phyloP scores from a whole-genome alignment of 2,329 filamentous ascomycete species.

The Pseudocercospora crystallina region DNA sequence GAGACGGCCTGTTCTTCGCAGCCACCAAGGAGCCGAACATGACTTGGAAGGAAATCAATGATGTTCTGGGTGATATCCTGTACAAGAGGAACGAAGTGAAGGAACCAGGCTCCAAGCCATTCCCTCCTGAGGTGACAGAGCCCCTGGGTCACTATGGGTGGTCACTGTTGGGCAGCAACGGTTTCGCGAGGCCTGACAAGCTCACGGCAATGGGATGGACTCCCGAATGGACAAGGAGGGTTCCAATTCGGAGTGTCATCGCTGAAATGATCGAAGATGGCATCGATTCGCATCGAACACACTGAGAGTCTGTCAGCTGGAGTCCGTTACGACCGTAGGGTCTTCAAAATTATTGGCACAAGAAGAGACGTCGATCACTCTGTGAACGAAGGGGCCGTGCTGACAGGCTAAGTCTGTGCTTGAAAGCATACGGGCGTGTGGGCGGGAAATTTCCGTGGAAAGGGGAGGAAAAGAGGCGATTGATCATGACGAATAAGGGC shows the following conservation, averaged over 20 bases:
- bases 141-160: not conserved
- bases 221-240: not conserved
- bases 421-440: no score
- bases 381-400: no score
- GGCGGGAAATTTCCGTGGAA: no score
- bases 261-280: not conserved
- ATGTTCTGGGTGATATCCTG: not conserved
- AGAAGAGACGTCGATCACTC: no score
- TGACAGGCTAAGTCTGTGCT: no score
- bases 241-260: not conserved
- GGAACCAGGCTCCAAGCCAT: not conserved
- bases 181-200: not conserved
- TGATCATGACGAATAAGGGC: no score
- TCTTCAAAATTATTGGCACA: no score
- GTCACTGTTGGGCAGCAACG: constrained; percentile 1
- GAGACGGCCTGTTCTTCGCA: constrained; percentile 1
- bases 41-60: not conserved
- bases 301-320: no score
- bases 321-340: no score
- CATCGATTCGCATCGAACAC: not conserved
- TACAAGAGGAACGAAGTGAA: not conserved
- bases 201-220: not conserved
- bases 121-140: not conserved
- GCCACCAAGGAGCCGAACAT: constrained; percentile 1
- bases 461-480: no score